Percentiles rank a stretch among this genome's conserved stretches.
These are phyloP conservation scores for Pholiota adiposa DNA, from an alignment of 1,284 basidiomycete genomes.

Conservation along the genomic window DNA sequence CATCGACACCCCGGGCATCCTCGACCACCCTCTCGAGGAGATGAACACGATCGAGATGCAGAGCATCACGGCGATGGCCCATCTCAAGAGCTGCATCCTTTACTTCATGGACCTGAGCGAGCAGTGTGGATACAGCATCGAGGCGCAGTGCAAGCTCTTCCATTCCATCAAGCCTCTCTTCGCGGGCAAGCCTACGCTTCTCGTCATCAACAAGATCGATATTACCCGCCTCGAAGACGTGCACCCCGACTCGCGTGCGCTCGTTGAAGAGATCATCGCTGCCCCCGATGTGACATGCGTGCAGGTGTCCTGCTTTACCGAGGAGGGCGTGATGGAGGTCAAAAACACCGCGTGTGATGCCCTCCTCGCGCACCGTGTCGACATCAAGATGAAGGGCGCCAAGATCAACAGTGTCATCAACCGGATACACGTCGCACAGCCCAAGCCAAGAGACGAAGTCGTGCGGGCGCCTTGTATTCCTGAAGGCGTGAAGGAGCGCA, in stretches of 20 bases:
- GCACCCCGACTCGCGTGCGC: conserved; percentile 68
- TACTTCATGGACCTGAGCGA: conserved; percentile 98
- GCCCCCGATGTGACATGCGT: conserved; percentile 73
- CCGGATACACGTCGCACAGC: conserved; percentile 92
- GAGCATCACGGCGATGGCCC: conserved; percentile 94
- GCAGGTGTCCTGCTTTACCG: conserved; percentile 90
- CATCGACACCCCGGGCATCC: conserved; percentile 92
- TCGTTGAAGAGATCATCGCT: conserved; percentile 87
- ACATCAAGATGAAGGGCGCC: conserved; percentile 90
- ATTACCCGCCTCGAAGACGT: conserved; percentile 86
- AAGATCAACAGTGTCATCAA: conserved; percentile 92
- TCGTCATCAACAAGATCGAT: conserved; percentile 97
- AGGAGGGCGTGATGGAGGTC: conserved; percentile 95
- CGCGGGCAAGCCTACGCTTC: conserved; percentile 86
- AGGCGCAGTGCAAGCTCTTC: conserved; percentile 97
- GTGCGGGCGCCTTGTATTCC: conserved; percentile 88
- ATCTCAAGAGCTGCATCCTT: conserved; percentile 88
- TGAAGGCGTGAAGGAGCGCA: conserved; percentile 72
- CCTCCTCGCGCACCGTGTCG: conserved; percentile 90
- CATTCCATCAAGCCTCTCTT: conserved; percentile 98
- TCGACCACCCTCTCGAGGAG: conserved; percentile 94
- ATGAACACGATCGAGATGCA: conserved; percentile 99
- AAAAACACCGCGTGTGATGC: conserved; percentile 93
- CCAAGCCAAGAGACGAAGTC: conserved; percentile 85
- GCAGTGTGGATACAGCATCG: conserved; percentile 94